A percentile compares a stretch with the other conserved stretches of the same genome.
Conservation (phyloP, 176 grass and related monocot genomes). For the Cocos nucifera region DNA sequence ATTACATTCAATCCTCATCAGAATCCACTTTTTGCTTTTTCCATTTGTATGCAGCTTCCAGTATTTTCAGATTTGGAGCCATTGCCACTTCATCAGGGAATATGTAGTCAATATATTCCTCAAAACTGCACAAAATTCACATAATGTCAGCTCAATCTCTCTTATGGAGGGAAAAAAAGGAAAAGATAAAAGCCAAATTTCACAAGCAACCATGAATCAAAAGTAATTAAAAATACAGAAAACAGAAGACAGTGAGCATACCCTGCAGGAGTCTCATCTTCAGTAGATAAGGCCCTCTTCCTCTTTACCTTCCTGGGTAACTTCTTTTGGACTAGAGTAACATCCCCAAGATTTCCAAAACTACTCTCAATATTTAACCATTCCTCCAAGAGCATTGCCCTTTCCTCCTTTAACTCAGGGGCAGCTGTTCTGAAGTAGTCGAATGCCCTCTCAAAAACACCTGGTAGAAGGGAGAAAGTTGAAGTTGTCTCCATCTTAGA, state of each 20-base stretch:
- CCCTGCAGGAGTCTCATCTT: slow-evolving; percentile 67
- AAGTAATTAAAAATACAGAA: slow-evolving; percentile 12
- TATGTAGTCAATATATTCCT: slow-evolving; percentile 89
- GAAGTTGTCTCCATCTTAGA: slow-evolving; percentile 6
- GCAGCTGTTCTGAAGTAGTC: slow-evolving; percentile 71
- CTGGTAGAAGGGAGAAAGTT: slow-evolving; percentile 23
- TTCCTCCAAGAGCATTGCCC: slow-evolving; percentile 91
- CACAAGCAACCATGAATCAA: too few relatives aligned
- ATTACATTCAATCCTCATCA: slow-evolving; percentile 38
- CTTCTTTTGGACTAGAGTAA: slow-evolving; percentile 82
- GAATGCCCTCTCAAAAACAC: slow-evolving; percentile 74
- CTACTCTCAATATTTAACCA: slow-evolving; percentile 76
- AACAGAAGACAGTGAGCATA: slow-evolving; percentile 28
- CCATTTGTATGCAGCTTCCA: slow-evolving; percentile 86
- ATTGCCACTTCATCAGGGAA: slow-evolving; percentile 78
- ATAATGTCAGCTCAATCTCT: slow-evolving; percentile 16
- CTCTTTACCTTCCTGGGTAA: slow-evolving; percentile 80
- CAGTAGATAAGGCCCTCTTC: slow-evolving; percentile 60
- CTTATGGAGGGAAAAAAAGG: not conserved
- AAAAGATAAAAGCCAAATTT: too few relatives aligned
- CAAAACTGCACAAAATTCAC: slow-evolving; percentile 45
- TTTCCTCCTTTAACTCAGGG: slow-evolving; percentile 84
- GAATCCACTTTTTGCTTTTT: slow-evolving; percentile 59
- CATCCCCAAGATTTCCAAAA: slow-evolving; percentile 59
- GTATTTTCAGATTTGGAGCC: slow-evolving; percentile 72